These are phyloP conservation scores for Pichia sp. DNA, from an alignment of 1,139 yeast species.

Conservation along the genomic window DNA sequence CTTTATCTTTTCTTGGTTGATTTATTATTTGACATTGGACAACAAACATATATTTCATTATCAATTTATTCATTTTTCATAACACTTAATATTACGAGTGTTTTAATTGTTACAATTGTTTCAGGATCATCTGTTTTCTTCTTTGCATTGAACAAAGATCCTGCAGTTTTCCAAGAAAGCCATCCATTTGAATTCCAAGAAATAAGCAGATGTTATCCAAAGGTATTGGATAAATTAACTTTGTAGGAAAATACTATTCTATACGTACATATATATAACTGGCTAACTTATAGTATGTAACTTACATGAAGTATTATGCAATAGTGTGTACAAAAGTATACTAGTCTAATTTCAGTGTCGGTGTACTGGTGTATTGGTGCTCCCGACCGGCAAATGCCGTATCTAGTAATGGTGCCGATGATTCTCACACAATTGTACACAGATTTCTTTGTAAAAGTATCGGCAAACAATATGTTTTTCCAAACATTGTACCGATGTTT, in stretches of 20 bases:
- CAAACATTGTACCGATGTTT: neutral
- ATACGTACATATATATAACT: too few relatives aligned
- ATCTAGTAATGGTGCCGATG: too few relatives aligned
- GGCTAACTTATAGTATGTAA: too few relatives aligned
- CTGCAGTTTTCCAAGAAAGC: constrained; percentile 72
- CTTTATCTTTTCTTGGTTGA: constrained; percentile 43
- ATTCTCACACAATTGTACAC: too few relatives aligned
- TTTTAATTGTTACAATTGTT: constrained; percentile 65
- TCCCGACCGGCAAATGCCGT: too few relatives aligned
- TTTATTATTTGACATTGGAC: constrained; percentile 42
- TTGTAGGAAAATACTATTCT: too few relatives aligned
- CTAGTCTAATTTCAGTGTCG: too few relatives aligned
- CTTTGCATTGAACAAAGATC: constrained; percentile 81
- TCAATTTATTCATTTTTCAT: constrained; percentile 59
- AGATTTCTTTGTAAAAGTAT: too few relatives aligned
- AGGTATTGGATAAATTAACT: constrained; percentile 36
- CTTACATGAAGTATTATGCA: too few relatives aligned
- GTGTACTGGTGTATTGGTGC: too few relatives aligned
- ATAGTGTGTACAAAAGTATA: too few relatives aligned
- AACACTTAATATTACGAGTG: constrained; percentile 66
- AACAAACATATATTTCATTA: constrained; percentile 65
- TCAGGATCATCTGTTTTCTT: constrained; percentile 84
- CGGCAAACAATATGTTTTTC: too few relatives aligned
- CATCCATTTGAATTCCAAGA: constrained; percentile 48
- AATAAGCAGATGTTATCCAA: constrained; percentile 61